Base-by-base conservation (phyloP, 2,329 filamentous ascomycete genomes). In the Chalaropsis thielavioides region DNA sequence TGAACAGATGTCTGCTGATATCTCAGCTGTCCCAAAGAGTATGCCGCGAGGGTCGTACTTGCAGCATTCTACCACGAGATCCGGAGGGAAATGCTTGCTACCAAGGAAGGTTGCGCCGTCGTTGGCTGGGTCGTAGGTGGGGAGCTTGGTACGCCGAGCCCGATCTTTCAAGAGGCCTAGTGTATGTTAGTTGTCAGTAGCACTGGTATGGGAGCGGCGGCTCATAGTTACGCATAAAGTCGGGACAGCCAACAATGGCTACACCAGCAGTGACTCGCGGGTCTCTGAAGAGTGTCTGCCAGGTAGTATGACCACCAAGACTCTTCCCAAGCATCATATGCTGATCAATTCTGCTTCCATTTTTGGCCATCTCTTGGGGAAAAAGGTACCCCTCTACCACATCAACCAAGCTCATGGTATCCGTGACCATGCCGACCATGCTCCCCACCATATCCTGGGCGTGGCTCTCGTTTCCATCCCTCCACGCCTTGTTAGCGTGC, bases 401-500 rank as follows among this genome's bases (percentile, higher is more conserved):
- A 70, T 91, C 87, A 69, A 97, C 86, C 68, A 97, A 76, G 10
- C 86, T 79, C 17, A 81, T 83, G 41, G 87, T 85, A 73, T 97
- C 92, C n/a, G 78, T 75, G 15, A 88, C 87, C 0, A 89, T 92
- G 63, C 83, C 81, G 74, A 83, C 82, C 67, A 92, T 87, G 68
- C 84, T 83, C 38, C 83, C 85, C 72, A 94, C 91, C 91, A 99
- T 96, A 74, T 99, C 94, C 72, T 90, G 84, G 0, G 91, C 92
- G 76, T 97, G 94, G 6, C 80, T 82, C 43, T 81, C 77, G 72
- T 96, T 96, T 38, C 90, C 91, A 44, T 83, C 75, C 54, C 60
- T 62, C 92, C 92, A 97, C 3, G 87, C 80, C 69, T 86, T 79
- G 73, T 96, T 97, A 31, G 87, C 84, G 19, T 80, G 69, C 7